A percentile compares a stretch with the other conserved stretches of the same genome.
phyloP scores from a whole-genome alignment of 768 basidiomycete genomes.

The Russula emetica region DNA sequence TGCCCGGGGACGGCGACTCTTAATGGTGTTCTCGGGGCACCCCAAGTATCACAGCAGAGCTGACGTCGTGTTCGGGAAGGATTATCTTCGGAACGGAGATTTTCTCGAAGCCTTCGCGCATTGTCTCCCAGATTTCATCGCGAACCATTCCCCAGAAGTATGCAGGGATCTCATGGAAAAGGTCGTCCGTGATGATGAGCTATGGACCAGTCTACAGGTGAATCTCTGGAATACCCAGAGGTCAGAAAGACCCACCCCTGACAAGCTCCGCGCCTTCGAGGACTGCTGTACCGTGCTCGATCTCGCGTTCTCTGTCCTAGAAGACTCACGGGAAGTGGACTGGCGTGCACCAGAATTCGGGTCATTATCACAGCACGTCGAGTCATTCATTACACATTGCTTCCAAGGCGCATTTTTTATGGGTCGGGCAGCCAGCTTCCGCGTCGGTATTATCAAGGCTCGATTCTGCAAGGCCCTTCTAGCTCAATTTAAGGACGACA shows the following conservation, averaged over 20 bases:
- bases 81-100: not conserved
- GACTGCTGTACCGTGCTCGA: constrained; percentile 14
- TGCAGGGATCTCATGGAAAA: not conserved
- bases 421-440: not conserved
- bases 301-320: not conserved
- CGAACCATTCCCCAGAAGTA: not conserved
- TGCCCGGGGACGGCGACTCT: not conserved
- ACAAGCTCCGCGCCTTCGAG: constrained; percentile 13
- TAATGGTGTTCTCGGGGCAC: not conserved
- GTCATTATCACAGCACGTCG: constrained; percentile 12
- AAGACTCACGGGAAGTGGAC: constrained; percentile 10
- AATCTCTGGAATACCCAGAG: constrained; percentile 7
- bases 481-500: not conserved
- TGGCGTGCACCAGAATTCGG: constrained; percentile 18
- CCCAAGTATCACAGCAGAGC: not conserved
- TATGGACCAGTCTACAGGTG: constrained; percentile 15
- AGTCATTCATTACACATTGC: constrained; percentile 3
- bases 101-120: constrained; percentile 9
- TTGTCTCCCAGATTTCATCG: constrained; percentile 8
- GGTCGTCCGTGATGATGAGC: constrained; percentile 4
- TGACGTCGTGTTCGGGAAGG: constrained; percentile 5
- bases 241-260: constrained; percentile 9
- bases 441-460: constrained; percentile 4
- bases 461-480: constrained; percentile 8
- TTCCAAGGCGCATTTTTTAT: constrained; percentile 15